Percentiles rank a stretch among this genome's conserved stretches.
These are phyloP conservation scores for Tephrocybe sp. DNA, from an alignment of 768 basidiomycete genomes.

Conservation along the genomic window DNA sequence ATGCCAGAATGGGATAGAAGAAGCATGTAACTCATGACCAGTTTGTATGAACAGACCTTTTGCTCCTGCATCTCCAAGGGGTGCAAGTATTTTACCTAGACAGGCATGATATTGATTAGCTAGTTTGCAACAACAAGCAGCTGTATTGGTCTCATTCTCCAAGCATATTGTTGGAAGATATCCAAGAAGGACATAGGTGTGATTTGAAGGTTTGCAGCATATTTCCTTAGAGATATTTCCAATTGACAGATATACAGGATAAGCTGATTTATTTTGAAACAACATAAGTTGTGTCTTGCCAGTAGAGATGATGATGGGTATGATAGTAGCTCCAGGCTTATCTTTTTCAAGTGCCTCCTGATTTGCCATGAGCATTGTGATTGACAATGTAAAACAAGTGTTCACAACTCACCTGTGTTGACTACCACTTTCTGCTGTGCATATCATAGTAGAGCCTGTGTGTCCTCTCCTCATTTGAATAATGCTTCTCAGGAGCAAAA, in stretches of 20 bases:
- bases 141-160: conserved; percentile 26
- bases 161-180: conserved; percentile 41
- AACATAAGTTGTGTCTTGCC: conserved; percentile 45
- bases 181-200: conserved; percentile 34
- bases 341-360: conserved; percentile 19
- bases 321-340: conserved; percentile 28
- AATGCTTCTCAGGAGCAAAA: no score
- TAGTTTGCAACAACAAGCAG: conserved; percentile 21
- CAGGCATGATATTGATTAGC: conserved; percentile 38
- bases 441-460: conserved; percentile 38
- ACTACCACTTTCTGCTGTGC: conserved; percentile 51
- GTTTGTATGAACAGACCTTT: conserved; percentile 25
- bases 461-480: conserved; percentile 24
- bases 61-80: conserved; percentile 24
- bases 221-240: conserved; percentile 45
- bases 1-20: conserved; percentile 39
- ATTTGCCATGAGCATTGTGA: background rate
- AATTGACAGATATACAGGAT: conserved; percentile 49
- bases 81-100: conserved; percentile 26
- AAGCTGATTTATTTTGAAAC: conserved; percentile 41
- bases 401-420: conserved; percentile 38
- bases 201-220: conserved; percentile 34
- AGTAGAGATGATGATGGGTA: conserved; percentile 43
- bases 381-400: background rate
- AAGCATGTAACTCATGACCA: conserved; percentile 31